Conservation (phyloP, 768 basidiomycete genomes). For the Tylopilus intermedius region DNA sequence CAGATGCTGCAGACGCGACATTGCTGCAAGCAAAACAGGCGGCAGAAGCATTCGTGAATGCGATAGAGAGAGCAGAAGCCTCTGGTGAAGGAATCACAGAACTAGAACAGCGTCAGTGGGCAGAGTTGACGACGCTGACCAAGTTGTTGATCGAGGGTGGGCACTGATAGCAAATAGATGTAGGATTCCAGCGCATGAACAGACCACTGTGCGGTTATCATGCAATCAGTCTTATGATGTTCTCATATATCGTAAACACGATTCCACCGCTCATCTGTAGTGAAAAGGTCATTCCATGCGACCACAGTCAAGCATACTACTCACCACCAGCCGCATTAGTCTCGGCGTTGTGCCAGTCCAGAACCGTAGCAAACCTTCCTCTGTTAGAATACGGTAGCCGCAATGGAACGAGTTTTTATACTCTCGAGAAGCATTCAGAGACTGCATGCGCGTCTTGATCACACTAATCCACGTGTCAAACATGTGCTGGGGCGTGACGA, state of each 20-base stretch:
- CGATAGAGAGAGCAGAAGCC: neutral
- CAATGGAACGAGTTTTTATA: slow-evolving; percentile 96
- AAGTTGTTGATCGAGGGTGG: slow-evolving; percentile 11
- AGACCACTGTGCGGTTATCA: slow-evolving; percentile 11
- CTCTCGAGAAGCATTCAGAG: slow-evolving; percentile 71
- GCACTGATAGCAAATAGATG: neutral
- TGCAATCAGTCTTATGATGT: slow-evolving; percentile 54
- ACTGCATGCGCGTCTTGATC: slow-evolving; percentile 98
- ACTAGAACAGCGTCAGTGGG: slow-evolving; percentile 18
- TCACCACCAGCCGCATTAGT: slow-evolving; percentile 75
- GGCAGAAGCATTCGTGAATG: slow-evolving; percentile 10
- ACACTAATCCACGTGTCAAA: slow-evolving; percentile 48
- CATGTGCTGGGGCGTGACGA: neutral
- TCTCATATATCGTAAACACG: slow-evolving; percentile 89
- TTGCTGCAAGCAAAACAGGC: slow-evolving; percentile 7
- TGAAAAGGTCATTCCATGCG: neutral
- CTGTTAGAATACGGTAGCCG: slow-evolving; percentile 88
- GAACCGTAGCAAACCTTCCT: slow-evolving; percentile 88
- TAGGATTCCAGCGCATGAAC: neutral
- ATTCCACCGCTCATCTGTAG: slow-evolving; percentile 87
- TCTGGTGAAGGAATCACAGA: slow-evolving; percentile 6
- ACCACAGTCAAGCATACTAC: slow-evolving; percentile 24
- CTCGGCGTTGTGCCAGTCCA: slow-evolving; percentile 97
- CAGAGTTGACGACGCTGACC: slow-evolving; percentile 17
- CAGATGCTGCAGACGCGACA: neutral